A percentile compares a stretch with the other conserved stretches of the same genome.
phyloP scores from a whole-genome alignment of 768 basidiomycete species.

The Boletus coccyginus region DNA sequence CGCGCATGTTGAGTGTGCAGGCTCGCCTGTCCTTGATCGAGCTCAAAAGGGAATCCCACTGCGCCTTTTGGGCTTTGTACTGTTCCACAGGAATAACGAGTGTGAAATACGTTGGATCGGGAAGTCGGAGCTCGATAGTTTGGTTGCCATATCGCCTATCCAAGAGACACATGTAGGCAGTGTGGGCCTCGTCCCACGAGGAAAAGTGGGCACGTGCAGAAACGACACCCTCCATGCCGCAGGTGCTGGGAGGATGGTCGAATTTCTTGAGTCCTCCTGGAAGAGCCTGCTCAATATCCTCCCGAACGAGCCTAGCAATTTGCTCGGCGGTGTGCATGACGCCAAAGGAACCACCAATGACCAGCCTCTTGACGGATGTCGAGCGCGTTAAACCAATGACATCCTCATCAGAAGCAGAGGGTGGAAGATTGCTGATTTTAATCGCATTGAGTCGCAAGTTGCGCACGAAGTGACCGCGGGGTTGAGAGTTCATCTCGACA shows the following conservation, averaged over 20 bases:
- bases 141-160: conserved; percentile 34
- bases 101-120: conserved; percentile 49
- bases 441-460: conserved; percentile 35
- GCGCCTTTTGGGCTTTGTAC: conserved; percentile 46
- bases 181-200: conserved; percentile 47
- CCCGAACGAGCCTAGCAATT: conserved; percentile 22
- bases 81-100: conserved; percentile 48
- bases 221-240: conserved; percentile 31
- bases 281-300: conserved; percentile 21
- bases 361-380: conserved; percentile 22
- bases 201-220: conserved; percentile 45
- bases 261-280: conserved; percentile 23
- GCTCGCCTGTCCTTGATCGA: conserved; percentile 37
- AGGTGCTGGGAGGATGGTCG: conserved; percentile 21
- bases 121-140: conserved; percentile 39
- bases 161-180: conserved; percentile 36
- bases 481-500: conserved; percentile 43
- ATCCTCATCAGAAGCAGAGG: conserved; percentile 19
- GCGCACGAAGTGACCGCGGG: conserved; percentile 27
- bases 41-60: conserved; percentile 46
- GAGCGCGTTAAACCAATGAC: conserved; percentile 34
- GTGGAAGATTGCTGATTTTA: conserved; percentile 43
- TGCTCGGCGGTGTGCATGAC: conserved; percentile 16
- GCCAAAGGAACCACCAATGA: conserved; percentile 21
- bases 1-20: conserved; percentile 32